phyloP scores from a whole-genome alignment of 1,139 yeast genomes.

The Saccharomyces hybrid region DNA sequence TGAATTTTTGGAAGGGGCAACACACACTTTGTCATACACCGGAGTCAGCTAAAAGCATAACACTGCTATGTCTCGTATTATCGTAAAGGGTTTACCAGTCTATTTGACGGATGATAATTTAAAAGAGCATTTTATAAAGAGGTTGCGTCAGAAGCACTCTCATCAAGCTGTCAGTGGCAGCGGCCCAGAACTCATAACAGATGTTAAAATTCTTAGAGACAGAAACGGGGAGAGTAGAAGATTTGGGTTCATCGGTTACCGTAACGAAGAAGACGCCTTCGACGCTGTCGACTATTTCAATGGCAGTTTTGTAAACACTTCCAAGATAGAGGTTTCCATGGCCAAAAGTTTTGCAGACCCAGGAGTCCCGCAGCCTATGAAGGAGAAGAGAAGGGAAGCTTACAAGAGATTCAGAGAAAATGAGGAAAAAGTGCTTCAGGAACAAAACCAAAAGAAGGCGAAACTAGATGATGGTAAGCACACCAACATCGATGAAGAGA shows the following conservation, averaged over 20 bases:
- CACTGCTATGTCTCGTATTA: constrained; percentile 70
- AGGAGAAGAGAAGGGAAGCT: constrained; percentile 52
- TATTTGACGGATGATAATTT: constrained; percentile 73
- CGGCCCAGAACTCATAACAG: constrained; percentile 49
- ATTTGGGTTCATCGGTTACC: constrained; percentile 89
- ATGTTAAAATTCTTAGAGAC: constrained; percentile 74
- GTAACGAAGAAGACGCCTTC: constrained; percentile 61
- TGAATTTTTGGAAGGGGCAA: background rate
- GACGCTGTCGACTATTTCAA: constrained; percentile 71
- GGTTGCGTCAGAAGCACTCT: constrained; percentile 34
- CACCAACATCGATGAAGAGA: constrained; percentile 45
- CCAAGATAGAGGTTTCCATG: constrained; percentile 65
- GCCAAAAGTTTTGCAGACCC: constrained; percentile 87
- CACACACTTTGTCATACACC: background rate
- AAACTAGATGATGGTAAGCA: constrained; percentile 22
- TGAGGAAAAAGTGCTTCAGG: constrained; percentile 43
- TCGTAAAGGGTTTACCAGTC: constrained; percentile 84
- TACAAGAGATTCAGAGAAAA: constrained; percentile 45
- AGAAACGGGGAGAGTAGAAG: constrained; percentile 82
- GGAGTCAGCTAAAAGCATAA: too few relatives aligned
- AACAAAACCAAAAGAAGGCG: constrained; percentile 32
- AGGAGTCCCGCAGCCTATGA: constrained; percentile 64
- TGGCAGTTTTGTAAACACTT: constrained; percentile 73
- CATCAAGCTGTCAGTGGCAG: constrained; percentile 16
- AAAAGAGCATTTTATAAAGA: constrained; percentile 55